Base-by-base conservation (phyloP, 2,329 filamentous ascomycete species). In the Colletotrichum falcatum region DNA sequence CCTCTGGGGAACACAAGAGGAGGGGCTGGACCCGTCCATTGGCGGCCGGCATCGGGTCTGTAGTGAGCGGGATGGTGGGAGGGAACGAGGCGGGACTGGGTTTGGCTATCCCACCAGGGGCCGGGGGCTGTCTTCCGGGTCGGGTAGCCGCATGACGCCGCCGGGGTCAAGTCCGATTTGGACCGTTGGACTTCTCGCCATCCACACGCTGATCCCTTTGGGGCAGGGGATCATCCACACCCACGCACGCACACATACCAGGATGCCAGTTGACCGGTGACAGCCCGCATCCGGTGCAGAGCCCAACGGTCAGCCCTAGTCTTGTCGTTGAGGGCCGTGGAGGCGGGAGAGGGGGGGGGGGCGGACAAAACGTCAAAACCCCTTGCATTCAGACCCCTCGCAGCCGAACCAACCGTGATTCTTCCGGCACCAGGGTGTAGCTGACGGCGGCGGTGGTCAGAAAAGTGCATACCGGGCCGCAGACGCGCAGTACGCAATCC, bases 71-170 rank as follows among this genome's bases (percentile, higher is more conserved):
- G 60, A 54, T 62, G 60, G 48, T 42, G 46, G 23, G 48, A 44
- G 18, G 48, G 42, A 33, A 55, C 30, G 49, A 35, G 23, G 55
- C 39, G 20, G 46, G 54, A 18, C 16, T 53, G 64, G 66, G 66
- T 8, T n/a, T 12, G 61, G 55, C 20, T 5, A 30, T 30, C 26
- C 26, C 16, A 8, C 18, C 39, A 42, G 28, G 26, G 53, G 60
- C n/a, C 5, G 30, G 28, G 51, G 35, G 66, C 63, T 44, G 64
- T 30, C 53, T 51, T 9, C 44, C 64, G 64, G 51, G 58, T 67
- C 67, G 67, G 67, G 44, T 59, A 53, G 67, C 64, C 23, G 67
- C 67, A 70, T 67, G 42, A 33, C 35, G 48, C 53, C 23, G 33
- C 23, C 44, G 28, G 55, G 26, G 23, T 54, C 6, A 4, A 23